Base-by-base conservation (phyloP, 441 rosid species). In the Brassica hybrid region DNA sequence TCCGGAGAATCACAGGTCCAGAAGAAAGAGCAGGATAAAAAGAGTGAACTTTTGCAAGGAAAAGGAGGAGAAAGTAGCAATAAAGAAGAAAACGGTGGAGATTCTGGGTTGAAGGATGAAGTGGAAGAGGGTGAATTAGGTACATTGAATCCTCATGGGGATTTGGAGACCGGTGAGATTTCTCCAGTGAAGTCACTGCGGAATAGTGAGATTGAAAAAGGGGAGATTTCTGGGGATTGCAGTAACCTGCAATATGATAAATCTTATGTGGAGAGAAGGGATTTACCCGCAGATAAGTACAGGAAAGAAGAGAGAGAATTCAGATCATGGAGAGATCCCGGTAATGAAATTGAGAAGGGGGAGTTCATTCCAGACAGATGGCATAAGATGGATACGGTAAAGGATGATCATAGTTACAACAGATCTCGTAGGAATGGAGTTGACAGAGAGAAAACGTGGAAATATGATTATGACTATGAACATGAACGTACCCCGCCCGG, bases 91-190 rank as follows among this genome's bases (percentile, higher is more conserved):
- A 82, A 83, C 34, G 80, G 74, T 27, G 85, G 80, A 16, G 86
- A 74, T 45, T 85, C 83, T 74, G 88, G 83, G 84, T 85, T 67
- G 77, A 84, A 83, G 78, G 99, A 96, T 71, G 98, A 96, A 80
- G 94, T 94, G 32, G 99, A 96, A 83, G 98, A 96, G 63, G 99
- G 98, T 73, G 99, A 96, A 72, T 83, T 96, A 83, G 97, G 98
- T 70, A 92, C 98, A 4, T 61, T 94, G 72, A 92, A 88, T 85
- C 84, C 90, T 88, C 94, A 85, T 11, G 81, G 74, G 67, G 93
- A 84, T 72, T 82, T 86, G 79, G 97, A 94, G 77, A 94, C 89
- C 27, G 98, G 89, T 59, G 97, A 90, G 60, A 71, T 86, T 75
- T 80, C 83, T 41, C 80, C 85, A 0, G 90, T 83, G 23, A 86